Evolutionary conservation across 768 basidiomycete genomes (phyloP).

Genomic region (Chalciporus pseudorubinellus): DNA sequence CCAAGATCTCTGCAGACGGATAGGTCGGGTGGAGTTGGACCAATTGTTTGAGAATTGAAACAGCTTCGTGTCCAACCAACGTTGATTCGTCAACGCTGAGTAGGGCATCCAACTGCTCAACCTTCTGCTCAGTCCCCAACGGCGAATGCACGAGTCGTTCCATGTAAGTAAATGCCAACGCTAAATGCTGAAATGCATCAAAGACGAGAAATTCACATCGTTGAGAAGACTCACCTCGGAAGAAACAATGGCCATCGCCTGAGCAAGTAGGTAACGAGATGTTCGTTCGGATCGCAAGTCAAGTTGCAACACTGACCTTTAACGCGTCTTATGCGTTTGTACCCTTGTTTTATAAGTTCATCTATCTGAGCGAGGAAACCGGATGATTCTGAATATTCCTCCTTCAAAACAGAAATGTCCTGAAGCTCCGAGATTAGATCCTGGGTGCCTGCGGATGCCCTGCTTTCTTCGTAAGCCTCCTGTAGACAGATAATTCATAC

Average conservation of each 20-base stretch:
- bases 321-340: slow-evolving; percentile 62
- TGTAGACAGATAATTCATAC: slow-evolving; percentile 14
- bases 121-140: slow-evolving; percentile 48
- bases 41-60: slow-evolving; percentile 56
- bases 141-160: slow-evolving; percentile 57
- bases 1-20: slow-evolving; percentile 30
- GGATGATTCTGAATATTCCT: slow-evolving; percentile 61
- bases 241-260: slow-evolving; percentile 94
- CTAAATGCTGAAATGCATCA: slow-evolving; percentile 39
- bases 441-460: slow-evolving; percentile 30
- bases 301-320: slow-evolving; percentile 49
- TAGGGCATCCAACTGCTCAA: slow-evolving; percentile 38
- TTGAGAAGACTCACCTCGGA: slow-evolving; percentile 59
- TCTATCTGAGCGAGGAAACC: slow-evolving; percentile 74
- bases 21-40: slow-evolving; percentile 43
- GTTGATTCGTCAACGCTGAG: neutral
- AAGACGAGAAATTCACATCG: slow-evolving; percentile 2
- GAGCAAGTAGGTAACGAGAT: neutral
- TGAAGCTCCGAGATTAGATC: slow-evolving; percentile 56
- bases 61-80: slow-evolving; percentile 73
- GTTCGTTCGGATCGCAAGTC: neutral
- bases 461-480: slow-evolving; percentile 41
- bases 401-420: slow-evolving; percentile 53
- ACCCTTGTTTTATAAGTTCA: slow-evolving; percentile 62
- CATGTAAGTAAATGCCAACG: slow-evolving; percentile 79